phyloP scores from a whole-genome alignment of 192 early-diverging fungal species.

The Coemansia erecta region DNA sequence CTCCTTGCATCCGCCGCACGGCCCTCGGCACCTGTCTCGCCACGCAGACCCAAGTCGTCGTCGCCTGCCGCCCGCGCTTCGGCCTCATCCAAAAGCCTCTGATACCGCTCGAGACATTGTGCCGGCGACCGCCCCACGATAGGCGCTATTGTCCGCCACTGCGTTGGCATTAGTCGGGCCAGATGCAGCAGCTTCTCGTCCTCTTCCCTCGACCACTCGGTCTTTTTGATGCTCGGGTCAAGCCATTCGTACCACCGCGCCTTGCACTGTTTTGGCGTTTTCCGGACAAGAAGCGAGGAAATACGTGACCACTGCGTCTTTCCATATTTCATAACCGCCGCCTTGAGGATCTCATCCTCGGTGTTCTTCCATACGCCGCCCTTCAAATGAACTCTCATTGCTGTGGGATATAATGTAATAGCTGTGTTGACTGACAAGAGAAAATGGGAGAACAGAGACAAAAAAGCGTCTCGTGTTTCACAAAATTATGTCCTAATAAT shows the following conservation, averaged over 20 bases:
- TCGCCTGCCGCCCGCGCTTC: slow-evolving; percentile 75
- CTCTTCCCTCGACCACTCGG: slow-evolving; percentile 98
- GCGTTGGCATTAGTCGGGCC: slow-evolving; percentile 98
- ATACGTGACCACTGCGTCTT: slow-evolving; percentile 99
- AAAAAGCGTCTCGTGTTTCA: too few relatives aligned
- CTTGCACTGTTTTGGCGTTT: slow-evolving; percentile 98
- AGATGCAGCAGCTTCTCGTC: slow-evolving; percentile 96
- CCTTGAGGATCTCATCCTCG: slow-evolving; percentile 97
- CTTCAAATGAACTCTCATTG: slow-evolving; percentile 45
- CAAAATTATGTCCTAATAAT: too few relatives aligned
- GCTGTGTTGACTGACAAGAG: too few relatives aligned
- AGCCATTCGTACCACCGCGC: slow-evolving; percentile 99
- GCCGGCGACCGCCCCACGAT: slow-evolving; percentile 95
- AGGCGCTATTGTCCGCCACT: slow-evolving; percentile 98
- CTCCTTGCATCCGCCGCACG: slow-evolving; percentile 63
- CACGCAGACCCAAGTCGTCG: slow-evolving; percentile 59
- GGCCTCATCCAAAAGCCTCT: slow-evolving; percentile 92
- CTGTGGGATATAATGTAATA: too few relatives aligned
- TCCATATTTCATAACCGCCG: slow-evolving; percentile 97
- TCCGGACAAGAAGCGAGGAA: slow-evolving; percentile 89
- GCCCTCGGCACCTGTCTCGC: slow-evolving; percentile 54
- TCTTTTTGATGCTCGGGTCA: slow-evolving; percentile 98
- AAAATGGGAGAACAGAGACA: too few relatives aligned
- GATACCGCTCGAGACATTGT: slow-evolving; percentile 96
- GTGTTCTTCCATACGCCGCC: slow-evolving; percentile 99